phyloP scores from a whole-genome alignment of 352 stramenopile genomes.

The Poterioochromonas sp. region DNA sequence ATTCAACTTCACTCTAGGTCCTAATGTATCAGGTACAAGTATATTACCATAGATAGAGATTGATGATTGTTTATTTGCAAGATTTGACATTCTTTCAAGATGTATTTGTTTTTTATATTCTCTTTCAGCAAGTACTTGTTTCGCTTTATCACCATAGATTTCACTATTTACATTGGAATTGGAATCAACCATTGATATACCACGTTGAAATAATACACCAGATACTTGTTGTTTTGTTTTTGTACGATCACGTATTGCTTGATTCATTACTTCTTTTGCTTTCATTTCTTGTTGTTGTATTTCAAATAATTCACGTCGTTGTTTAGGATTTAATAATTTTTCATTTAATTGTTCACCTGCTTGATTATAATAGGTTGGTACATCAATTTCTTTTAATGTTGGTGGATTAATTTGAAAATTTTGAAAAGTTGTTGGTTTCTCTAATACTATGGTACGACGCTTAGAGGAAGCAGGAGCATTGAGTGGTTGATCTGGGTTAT shows the following conservation, averaged over 20 bases:
- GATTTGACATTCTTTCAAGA: not conserved
- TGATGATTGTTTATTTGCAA: not conserved
- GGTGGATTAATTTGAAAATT: not conserved
- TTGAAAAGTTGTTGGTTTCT: not conserved
- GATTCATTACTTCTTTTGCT: not conserved
- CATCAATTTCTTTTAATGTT: not conserved
- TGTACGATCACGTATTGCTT: not conserved
- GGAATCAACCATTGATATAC: constrained; percentile 25
- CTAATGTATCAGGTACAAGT: constrained; percentile 9
- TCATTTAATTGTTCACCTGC: constrained; percentile 9
- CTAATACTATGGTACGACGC: not conserved
- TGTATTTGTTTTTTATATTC: constrained; percentile 33
- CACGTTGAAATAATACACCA: constrained; percentile 4
- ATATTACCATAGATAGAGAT: constrained; percentile 11
- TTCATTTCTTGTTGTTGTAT: not conserved
- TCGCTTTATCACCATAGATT: constrained; percentile 15
- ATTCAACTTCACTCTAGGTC: not conserved
- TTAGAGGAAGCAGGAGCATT: not conserved
- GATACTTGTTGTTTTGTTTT: not conserved
- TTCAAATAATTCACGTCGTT: constrained; percentile 24
- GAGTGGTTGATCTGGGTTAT: no score
- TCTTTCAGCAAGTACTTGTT: not conserved
- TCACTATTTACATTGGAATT: constrained; percentile 24
- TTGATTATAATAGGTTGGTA: not conserved
- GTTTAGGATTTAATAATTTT: constrained; percentile 16